Percentiles rank a stretch among this genome's conserved stretches.
Conservation (phyloP, 2,329 filamentous ascomycete species). For the Coniochaeta sp. region DNA sequence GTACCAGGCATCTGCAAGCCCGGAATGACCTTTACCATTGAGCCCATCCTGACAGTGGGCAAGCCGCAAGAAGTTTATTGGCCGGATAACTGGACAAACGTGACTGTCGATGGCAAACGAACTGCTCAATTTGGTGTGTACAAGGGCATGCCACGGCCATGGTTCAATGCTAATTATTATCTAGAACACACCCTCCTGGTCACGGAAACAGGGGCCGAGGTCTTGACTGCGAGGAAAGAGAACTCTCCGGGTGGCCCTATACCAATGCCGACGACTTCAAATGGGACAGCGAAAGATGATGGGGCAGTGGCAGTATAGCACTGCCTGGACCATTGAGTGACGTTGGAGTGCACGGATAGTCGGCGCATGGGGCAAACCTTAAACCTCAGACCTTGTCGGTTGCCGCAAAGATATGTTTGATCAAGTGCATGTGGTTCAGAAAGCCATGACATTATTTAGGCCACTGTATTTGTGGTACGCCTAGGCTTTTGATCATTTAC, state of each 20-base stretch:
- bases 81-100: slow-evolving; percentile 98
- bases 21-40: slow-evolving; percentile 98
- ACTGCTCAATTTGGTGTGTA: slow-evolving; percentile 90
- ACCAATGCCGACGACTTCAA: slow-evolving; percentile 37
- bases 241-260: slow-evolving; percentile 71
- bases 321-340: background rate
- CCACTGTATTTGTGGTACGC: no score
- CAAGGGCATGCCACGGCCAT: slow-evolving; percentile 5
- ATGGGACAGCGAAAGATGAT: background rate
- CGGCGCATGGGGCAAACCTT: background rate
- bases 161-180: slow-evolving; percentile 1
- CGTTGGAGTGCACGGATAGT: background rate
- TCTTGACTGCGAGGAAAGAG: slow-evolving; percentile 66
- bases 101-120: slow-evolving; percentile 78
- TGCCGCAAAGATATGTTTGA: no score
- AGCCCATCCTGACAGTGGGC: slow-evolving; percentile 94
- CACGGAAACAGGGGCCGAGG: slow-evolving; percentile 75
- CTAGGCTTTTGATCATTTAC: no score
- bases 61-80: slow-evolving; percentile 90
- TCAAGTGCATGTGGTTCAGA: no score
- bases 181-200: slow-evolving; percentile 76
- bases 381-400: background rate
- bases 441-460: no score
- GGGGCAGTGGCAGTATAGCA: background rate
- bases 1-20: slow-evolving; percentile 88